Evolutionary conservation across 169 alveolate genomes (phyloP), one percentile per base, ranked within the genome.

Genomic region (Toxoplasma gondii): DNA sequence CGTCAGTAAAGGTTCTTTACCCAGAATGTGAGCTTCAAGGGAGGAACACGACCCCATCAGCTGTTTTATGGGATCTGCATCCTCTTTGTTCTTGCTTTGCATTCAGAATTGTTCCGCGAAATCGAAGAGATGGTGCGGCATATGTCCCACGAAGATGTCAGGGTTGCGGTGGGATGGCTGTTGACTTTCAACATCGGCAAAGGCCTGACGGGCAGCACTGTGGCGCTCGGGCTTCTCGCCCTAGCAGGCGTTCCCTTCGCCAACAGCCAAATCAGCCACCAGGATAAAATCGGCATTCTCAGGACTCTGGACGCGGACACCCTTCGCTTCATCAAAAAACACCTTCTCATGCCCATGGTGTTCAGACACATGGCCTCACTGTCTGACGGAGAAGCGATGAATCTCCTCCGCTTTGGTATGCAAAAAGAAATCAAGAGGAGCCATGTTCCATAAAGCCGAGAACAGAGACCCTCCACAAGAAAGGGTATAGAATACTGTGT

Each of bases 131-230:
- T 7, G 19, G 90, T 82, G 64, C 17, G 64, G 41, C 44, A 22
- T 34, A 82, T 82, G 90, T 31, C n/a, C 39, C 38, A 38, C 12
- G 90, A 82, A 44, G 90, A 82, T 67, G 67, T 82, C 41, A 82
- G n/a, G 67, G 90, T 41, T 12, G 90, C 90, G 34, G 90, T 31
- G 44, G 90, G 90, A 12, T 82, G 67, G 69, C 29, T 82, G 54
- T 39, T 43, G 22, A 31, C 90, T 34, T 43, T 41, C 64, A 82
- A 43, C 90, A 43, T 41, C 67, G 90, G 90, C 90, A 43, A 82
- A 67, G 90, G 90, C 27, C 67, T 43, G 90, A 27, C 64, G 64
- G 67, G 54, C 38, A 43, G 69, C 53, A 82, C 53, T 5, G 41
- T 38, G 31, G 90, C 64, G 29, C 90, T 82, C 41, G 90, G 41